Evolutionary conservation across 202 grass and related monocot species (phyloP), one percentile per base, ranked within the genome.

Genomic region (Brachypodium distachyon): DNA sequence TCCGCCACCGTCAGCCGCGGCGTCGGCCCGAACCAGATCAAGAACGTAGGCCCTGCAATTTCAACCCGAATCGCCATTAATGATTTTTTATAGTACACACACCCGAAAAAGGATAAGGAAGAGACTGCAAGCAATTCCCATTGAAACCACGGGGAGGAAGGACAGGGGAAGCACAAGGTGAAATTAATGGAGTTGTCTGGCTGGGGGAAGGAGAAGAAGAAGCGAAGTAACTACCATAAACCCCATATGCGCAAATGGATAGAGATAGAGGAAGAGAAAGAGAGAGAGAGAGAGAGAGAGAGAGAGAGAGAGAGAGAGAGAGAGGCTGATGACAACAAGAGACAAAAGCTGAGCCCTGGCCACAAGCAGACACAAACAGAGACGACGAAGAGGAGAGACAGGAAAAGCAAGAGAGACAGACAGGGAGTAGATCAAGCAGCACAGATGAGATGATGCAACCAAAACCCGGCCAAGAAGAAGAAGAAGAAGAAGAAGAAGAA

Each of bases 11-110:
- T 80, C 7, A 97, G 82, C 2, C 93, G 85, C 36, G 93, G 90
- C 31, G 90, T 97, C 71, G 93, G 93, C 8, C 93, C 93, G 79
- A 97, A 97, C 93, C 93, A 97, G 46, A 93, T 92, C 85, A 97
- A 46, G 76, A 97, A 91, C 57, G 43, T 92, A 12, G 87, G 82
- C 4, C 93, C 93, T 97, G 82, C 79, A 70, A n/a, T n/a, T n/a
- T 42, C 60, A 28, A 50, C 34, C 28, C 22, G 33, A 37, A 4
- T n/a, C 54, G 37, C 31, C 73, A 67, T 72, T 36, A 51, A 10
- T 13, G 40, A 32, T 70, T n/a, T n/a, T n/a, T n/a, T n/a, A n/a
- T n/a, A 16, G 47, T 31, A 12, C 53, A 3, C 33, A 12, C 47
- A 37, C 72, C 33, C 41, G n/a, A n/a, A 9, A 62, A 60, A 61